These are phyloP conservation scores for Striga asiatica DNA, from an alignment of 257 asterid genomes.

Conservation along the genomic window DNA sequence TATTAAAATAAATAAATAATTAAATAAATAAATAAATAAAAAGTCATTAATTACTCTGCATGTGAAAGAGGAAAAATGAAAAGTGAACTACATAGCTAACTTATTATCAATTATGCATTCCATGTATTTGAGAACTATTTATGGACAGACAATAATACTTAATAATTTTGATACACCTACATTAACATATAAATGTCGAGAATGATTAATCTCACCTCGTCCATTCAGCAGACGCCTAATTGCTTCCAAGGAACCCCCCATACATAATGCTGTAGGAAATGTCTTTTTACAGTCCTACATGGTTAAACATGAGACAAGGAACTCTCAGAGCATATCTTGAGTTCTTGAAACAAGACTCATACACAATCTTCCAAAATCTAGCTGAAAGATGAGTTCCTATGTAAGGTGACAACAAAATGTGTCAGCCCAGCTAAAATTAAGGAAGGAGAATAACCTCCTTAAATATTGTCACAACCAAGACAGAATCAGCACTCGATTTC, in stretches of 20 bases:
- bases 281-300: slow-evolving; percentile 82
- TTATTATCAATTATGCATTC: neutral
- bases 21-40: no score
- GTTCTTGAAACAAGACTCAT: no score
- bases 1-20: no score
- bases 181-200: neutral
- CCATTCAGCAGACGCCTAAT: slow-evolving; percentile 62
- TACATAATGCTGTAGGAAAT: slow-evolving; percentile 69
- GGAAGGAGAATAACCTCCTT: no score
- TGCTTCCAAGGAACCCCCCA: slow-evolving; percentile 89
- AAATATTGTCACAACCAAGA: no score
- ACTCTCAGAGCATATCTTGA: neutral
- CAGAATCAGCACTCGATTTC: no score
- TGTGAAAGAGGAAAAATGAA: neutral
- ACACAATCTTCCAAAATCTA: no score
- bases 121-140: neutral
- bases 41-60: no score
- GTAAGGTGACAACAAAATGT: no score
- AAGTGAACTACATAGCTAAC: neutral
- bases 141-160: neutral
- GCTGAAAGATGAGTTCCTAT: no score
- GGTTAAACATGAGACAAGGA: slow-evolving; percentile 3
- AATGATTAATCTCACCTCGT: slow-evolving; percentile 57
- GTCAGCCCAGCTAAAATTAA: no score
- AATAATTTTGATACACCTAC: neutral